These are phyloP conservation scores for Pythium rhizo-oryzae DNA, from an alignment of 352 stramenopile species.

Conservation along the genomic window DNA sequence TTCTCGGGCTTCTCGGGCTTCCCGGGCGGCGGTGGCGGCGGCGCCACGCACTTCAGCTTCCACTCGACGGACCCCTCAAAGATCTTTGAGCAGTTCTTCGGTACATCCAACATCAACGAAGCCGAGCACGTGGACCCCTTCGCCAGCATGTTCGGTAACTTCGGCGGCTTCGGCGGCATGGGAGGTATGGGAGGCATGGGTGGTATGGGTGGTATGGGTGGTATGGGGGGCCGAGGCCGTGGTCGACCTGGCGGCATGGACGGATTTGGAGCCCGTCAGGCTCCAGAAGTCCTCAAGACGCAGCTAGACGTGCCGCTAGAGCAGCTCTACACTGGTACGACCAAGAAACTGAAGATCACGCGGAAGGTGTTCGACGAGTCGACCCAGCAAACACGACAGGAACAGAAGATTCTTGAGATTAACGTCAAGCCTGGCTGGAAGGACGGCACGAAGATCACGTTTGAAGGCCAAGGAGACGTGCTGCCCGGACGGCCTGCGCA, in stretches of 20 bases:
- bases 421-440: slow-evolving; percentile 96
- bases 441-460: slow-evolving; percentile 96
- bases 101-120: slow-evolving; percentile 79
- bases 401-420: slow-evolving; percentile 95
- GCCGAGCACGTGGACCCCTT: slow-evolving; percentile 74
- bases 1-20: slow-evolving; percentile 83
- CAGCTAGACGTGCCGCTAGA: slow-evolving; percentile 94
- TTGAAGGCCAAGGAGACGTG: slow-evolving; percentile 92
- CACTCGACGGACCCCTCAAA: slow-evolving; percentile 82
- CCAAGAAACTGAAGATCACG: slow-evolving; percentile 96
- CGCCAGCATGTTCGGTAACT: slow-evolving; percentile 67
- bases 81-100: slow-evolving; percentile 93
- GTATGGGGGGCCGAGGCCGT: not conserved
- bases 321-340: slow-evolving; percentile 78
- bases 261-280: slow-evolving; percentile 47
- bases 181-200: slow-evolving; percentile 37
- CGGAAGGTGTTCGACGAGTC: slow-evolving; percentile 87
- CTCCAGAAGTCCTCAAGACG: slow-evolving; percentile 62
- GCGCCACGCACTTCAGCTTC: slow-evolving; percentile 58
- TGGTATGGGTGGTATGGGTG: slow-evolving; percentile 35
- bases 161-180: slow-evolving; percentile 49
- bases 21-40: slow-evolving; percentile 51
- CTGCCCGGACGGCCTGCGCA: slow-evolving; percentile 91
- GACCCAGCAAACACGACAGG: slow-evolving; percentile 91
- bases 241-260: slow-evolving; percentile 28